Percentiles rank a stretch among this genome's conserved stretches.
Conservation (phyloP, 2,329 filamentous ascomycete species). For the Pseudocercospora crystallina region DNA sequence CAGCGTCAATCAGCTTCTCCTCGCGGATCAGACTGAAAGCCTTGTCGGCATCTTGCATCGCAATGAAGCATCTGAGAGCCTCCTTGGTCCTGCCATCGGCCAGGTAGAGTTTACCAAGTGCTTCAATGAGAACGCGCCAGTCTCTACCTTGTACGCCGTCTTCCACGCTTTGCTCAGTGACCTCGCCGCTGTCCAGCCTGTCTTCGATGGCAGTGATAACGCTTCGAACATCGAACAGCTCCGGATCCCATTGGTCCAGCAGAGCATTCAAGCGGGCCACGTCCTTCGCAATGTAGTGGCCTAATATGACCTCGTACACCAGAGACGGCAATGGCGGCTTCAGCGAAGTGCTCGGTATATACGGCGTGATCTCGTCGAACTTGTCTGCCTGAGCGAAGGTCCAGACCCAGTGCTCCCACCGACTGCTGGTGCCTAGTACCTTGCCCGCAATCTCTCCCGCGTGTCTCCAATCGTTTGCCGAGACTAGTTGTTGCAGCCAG, state of each 20-base stretch:
- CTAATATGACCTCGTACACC: slow-evolving; percentile 85
- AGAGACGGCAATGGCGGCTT: slow-evolving; percentile 75
- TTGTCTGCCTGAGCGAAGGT: slow-evolving; percentile 81
- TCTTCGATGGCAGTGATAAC: slow-evolving; percentile 79
- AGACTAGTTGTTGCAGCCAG: slow-evolving; percentile 85
- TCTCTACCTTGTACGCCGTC: slow-evolving; percentile 69
- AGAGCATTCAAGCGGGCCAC: slow-evolving; percentile 74
- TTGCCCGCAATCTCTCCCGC: slow-evolving; percentile 81
- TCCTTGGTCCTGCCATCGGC: slow-evolving; percentile 78
- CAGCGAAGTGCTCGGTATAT: slow-evolving; percentile 76
- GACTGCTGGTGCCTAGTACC: slow-evolving; percentile 73
- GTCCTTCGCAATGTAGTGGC: slow-evolving; percentile 81
- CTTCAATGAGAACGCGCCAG: slow-evolving; percentile 86
- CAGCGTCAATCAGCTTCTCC: slow-evolving; percentile 83
- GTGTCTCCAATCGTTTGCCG: slow-evolving; percentile 68
- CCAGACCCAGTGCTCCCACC: slow-evolving; percentile 97
- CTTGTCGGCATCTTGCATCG: slow-evolving; percentile 85
- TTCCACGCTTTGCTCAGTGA: slow-evolving; percentile 73
- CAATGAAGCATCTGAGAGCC: slow-evolving; percentile 84
- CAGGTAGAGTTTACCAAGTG: slow-evolving; percentile 80
- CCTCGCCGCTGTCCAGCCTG: slow-evolving; percentile 73
- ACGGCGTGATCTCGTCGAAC: slow-evolving; percentile 84
- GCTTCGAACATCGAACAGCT: slow-evolving; percentile 76
- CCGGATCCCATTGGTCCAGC: slow-evolving; percentile 78
- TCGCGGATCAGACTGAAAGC: slow-evolving; percentile 84